Evolutionary conservation across 192 early-diverging fungal species (phyloP).

Genomic region (Backusella tuberculispora): DNA sequence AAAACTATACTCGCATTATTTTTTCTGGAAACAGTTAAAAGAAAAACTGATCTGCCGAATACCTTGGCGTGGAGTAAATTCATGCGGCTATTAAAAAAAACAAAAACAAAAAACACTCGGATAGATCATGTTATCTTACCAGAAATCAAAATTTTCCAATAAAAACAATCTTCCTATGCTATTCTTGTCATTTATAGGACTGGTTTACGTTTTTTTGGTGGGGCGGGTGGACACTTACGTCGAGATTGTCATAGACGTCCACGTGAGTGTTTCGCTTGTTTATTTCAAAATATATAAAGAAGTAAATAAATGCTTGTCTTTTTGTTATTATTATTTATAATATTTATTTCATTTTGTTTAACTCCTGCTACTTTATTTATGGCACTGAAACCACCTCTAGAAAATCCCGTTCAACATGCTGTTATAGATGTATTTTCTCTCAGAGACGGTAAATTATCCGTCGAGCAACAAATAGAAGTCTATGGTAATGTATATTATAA

Average conservation of each 20-base stretch:
- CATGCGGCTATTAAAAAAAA: constrained; percentile 11
- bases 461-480: constrained; percentile 69
- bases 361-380: constrained; percentile 7
- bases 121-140: not conserved
- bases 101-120: not conserved
- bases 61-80: not conserved
- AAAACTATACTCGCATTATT: too few relatives aligned
- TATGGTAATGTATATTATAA: constrained; percentile 42
- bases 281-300: not conserved
- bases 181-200: not conserved
- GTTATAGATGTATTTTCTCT: constrained; percentile 23
- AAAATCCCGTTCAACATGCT: not conserved
- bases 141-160: not conserved
- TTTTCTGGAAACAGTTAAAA: too few relatives aligned
- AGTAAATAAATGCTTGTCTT: not conserved
- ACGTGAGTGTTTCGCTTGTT: constrained; percentile 14
- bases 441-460: constrained; percentile 40
- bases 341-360: not conserved
- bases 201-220: not conserved
- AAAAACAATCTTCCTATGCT: not conserved
- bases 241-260: not conserved
- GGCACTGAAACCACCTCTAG: constrained; percentile 21
- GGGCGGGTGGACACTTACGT: not conserved
- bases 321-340: not conserved
- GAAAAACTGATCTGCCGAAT: constrained; percentile 8